Evolutionary conservation across 305 asterid genomes (phyloP).

Genomic region (Galium porrigens): DNA sequence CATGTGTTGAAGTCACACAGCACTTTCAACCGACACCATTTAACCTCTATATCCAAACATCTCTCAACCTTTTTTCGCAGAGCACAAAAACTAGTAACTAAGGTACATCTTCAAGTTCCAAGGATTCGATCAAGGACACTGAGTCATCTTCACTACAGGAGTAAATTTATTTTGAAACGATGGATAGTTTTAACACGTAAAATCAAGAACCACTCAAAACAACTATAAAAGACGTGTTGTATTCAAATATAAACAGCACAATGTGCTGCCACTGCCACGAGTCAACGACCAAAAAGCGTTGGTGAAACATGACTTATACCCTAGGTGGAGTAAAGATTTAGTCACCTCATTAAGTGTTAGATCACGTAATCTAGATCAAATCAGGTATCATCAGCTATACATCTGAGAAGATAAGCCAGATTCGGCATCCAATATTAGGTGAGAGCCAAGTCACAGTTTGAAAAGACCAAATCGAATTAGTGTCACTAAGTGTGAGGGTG

Average conservation of each 20-base stretch:
- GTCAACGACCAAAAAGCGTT: not conserved
- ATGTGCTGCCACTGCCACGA: not conserved
- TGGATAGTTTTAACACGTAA: not conserved
- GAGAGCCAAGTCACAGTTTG: not conserved
- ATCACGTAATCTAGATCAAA: not conserved
- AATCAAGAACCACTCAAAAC: not conserved
- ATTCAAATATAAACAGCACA: not conserved
- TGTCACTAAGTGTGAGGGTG: slow-evolving; percentile 16
- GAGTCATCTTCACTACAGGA: not conserved
- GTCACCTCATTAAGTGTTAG: not conserved
- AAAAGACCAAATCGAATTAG: not conserved
- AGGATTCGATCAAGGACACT: not conserved
- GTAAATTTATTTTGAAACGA: too few relatives aligned
- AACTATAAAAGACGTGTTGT: not conserved
- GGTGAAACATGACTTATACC: not conserved
- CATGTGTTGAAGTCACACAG: not conserved
- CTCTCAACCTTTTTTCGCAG: not conserved
- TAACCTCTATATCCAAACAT: not conserved
- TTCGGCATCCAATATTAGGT: not conserved
- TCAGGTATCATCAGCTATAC: not conserved
- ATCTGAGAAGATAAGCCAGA: not conserved
- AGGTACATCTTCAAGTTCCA: not conserved
- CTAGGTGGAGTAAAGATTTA: not conserved
- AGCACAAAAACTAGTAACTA: not conserved
- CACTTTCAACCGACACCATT: not conserved